phyloP scores from a whole-genome alignment of 768 basidiomycete genomes.

The Naganishia friedmannii region DNA sequence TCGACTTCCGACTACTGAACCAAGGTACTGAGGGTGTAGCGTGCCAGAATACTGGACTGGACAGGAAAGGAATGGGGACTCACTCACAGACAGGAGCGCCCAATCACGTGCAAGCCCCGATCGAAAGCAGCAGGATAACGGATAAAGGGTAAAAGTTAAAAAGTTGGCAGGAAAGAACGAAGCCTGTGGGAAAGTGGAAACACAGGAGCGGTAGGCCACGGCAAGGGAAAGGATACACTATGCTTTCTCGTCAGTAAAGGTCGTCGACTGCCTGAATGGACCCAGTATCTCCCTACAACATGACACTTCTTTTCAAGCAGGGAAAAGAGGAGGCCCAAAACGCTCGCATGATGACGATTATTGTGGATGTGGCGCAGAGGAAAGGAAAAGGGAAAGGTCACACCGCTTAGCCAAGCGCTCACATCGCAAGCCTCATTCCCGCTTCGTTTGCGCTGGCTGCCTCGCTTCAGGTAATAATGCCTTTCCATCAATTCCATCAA shows the following conservation, averaged over 20 bases:
- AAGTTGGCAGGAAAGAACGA: background rate
- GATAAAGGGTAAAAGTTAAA: background rate
- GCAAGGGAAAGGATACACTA: background rate
- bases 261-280: background rate
- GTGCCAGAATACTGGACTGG: no score
- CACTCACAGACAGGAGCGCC: constrained; percentile 2
- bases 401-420: constrained; percentile 1
- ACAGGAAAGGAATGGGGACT: no score
- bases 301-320: background rate
- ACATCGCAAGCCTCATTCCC: background rate
- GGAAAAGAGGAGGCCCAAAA: background rate
- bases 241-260: no score
- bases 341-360: background rate
- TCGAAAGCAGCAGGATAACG: background rate
- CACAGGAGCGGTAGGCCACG: background rate
- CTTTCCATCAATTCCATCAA: background rate
- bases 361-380: background rate
- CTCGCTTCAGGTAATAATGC: no score
- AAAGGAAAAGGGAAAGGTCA: no score
- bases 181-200: background rate
- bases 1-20: background rate
- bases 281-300: background rate
- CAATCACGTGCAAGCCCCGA: constrained; percentile 15
- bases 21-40: no score
- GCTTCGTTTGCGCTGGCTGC: background rate